These are phyloP conservation scores for Euphorbia lathyris DNA, from an alignment of 345 rosid species.

Conservation along the genomic window DNA sequence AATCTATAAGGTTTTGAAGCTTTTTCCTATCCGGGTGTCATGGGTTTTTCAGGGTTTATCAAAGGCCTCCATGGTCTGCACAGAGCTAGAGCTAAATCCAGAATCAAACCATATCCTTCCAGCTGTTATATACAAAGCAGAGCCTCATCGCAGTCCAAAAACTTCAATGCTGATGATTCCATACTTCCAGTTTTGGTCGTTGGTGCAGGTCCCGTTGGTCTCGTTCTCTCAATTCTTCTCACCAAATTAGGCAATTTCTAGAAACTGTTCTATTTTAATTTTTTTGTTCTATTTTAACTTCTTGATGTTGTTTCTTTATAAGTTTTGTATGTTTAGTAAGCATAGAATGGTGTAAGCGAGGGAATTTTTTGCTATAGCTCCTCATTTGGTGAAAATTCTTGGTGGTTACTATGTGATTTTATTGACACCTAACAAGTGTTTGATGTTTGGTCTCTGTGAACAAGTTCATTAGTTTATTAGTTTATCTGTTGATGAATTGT, in stretches of 20 bases:
- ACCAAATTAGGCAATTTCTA: conserved; percentile 57
- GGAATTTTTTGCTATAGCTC: neutral
- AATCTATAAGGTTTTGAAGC: neutral
- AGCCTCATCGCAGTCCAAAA: conserved; percentile 28
- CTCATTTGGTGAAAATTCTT: neutral
- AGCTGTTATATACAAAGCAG: conserved; percentile 27
- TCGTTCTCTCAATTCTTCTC: conserved; percentile 77
- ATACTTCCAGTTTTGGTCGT: conserved; percentile 81
- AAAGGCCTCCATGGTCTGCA: conserved; percentile 34
- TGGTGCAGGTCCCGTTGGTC: conserved; percentile 97
- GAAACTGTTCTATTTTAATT: neutral
- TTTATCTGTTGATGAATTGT: neutral
- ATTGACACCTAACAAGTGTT: neutral
- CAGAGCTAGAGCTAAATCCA: conserved; percentile 25
- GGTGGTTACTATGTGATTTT: neutral
- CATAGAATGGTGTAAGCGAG: neutral
- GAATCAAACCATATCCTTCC: conserved; percentile 29
- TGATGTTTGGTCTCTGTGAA: conserved; percentile 14
- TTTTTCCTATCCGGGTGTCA: conserved; percentile 19
- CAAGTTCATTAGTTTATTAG: neutral
- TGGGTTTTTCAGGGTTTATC: conserved; percentile 49
- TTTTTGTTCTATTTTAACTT: neutral
- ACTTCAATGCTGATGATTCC: conserved; percentile 27
- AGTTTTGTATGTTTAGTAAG: neutral
- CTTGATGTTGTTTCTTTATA: neutral